A percentile compares a stretch with the other conserved stretches of the same genome.
Evolutionary conservation across 148 eudicot genomes (phyloP).

Genomic region (Rhododendron ovatum): DNA sequence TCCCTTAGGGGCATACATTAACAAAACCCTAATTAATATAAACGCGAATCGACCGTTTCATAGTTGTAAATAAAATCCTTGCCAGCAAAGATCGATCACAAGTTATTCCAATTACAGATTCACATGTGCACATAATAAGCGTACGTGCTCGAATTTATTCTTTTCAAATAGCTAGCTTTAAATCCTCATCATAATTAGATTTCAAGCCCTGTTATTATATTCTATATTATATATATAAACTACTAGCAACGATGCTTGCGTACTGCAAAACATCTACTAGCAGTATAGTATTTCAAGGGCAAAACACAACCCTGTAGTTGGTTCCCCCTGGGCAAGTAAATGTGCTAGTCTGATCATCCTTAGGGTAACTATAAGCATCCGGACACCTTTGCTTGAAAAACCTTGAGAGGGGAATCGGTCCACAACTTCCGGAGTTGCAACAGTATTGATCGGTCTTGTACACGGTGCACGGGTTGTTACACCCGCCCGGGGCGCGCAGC

Average conservation of each 20-base stretch:
- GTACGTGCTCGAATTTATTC: background rate
- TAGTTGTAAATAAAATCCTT: background rate
- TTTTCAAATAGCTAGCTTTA: background rate
- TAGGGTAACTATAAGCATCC: conserved; percentile 41
- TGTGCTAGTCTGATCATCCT: conserved; percentile 34
- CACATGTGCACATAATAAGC: background rate
- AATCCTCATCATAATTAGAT: background rate
- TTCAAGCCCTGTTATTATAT: background rate
- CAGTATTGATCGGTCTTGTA: conserved; percentile 37
- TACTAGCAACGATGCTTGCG: background rate
- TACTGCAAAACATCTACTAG: background rate
- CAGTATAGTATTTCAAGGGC: conserved; percentile 21
- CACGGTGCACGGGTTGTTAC: conserved; percentile 41
- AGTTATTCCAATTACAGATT: background rate
- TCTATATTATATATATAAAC: no score
- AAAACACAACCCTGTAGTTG: conserved; percentile 33
- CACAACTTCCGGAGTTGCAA: conserved; percentile 25
- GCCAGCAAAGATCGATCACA: background rate
- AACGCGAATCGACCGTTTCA: background rate
- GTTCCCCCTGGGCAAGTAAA: conserved; percentile 30
- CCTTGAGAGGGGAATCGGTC: conserved; percentile 28
- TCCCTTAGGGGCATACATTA: no score
- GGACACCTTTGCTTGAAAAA: conserved; percentile 39
- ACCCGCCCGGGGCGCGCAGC: conserved; percentile 28
- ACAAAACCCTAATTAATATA: no score